Base-by-base conservation (phyloP, 106 monocot genomes). In the Allium sativum region DNA sequence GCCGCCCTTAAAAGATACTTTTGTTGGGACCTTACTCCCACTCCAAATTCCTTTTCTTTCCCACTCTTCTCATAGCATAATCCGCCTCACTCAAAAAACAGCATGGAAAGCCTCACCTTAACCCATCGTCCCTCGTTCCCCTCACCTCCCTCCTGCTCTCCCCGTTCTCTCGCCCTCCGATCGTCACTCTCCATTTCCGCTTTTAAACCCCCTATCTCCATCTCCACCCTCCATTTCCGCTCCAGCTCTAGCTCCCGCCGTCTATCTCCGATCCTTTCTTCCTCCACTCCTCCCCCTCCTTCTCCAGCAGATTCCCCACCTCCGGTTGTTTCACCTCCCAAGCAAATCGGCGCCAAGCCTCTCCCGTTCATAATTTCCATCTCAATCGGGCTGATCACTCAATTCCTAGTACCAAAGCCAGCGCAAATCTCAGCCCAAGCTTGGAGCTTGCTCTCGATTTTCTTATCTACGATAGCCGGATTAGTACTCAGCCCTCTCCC, bases 371-470 rank as follows among this genome's bases (percentile, higher is more conserved):
- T 69, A 2, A 55, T 90, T 52, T 96, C 90, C 22, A 40, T 87
- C 61, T 84, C 70, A 56, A 69, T 90, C 70, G 95, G 95, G 19
- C 77, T 96, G 45, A 68, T 59, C 64, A 76, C 90, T 52, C 76
- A 78, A 9, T 90, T 87, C 71, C 73, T 98, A 66, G 59, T 85
- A 44, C 91, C 96, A 12, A 73, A 67, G 40, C 96, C 96, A 11
- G 19, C 60, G 44, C 87, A 78, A 45, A 68, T 98, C 66, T 79
- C 82, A 12, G 46, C 64, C 16, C 90, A 98, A 62, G 84, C 96
- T 3, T 98, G 91, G 91, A 87, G 85, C 69, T 80, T 98, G 48
- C 84, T 98, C 44, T 64, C 96, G 18, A 88, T 98, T 66, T 98
- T 98, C 68, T 78, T 88, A 13, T 87, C 91, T 44, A 85, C 96